Conservation (phyloP, 2,329 filamentous ascomycete genomes). For the Cordyceps sp. region DNA sequence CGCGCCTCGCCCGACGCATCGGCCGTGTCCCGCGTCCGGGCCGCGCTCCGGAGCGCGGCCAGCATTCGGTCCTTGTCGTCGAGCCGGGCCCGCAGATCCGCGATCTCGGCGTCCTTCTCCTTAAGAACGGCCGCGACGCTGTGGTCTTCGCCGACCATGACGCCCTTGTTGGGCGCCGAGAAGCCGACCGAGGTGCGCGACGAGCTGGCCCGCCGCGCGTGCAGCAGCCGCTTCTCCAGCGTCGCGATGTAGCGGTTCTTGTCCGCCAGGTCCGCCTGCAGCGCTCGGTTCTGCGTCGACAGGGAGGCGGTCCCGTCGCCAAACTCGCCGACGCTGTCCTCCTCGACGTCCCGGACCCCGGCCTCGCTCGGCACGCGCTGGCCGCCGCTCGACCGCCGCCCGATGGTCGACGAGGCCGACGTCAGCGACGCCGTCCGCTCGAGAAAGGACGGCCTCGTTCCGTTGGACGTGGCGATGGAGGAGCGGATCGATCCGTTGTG, state of each 20-base stretch:
- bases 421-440: constrained; percentile 52
- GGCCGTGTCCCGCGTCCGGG: constrained; percentile 70
- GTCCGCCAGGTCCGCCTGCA: constrained; percentile 89
- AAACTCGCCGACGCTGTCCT: constrained; percentile 63
- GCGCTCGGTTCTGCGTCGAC: constrained; percentile 70
- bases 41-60: constrained; percentile 65
- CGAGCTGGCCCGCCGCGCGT: constrained; percentile 79
- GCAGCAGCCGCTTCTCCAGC: constrained; percentile 77
- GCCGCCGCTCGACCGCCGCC: constrained; percentile 29
- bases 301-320: constrained; percentile 75
- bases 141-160: constrained; percentile 62
- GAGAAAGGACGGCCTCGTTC: constrained; percentile 29
- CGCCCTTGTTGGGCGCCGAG: constrained; percentile 40
- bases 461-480: constrained; percentile 49
- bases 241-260: constrained; percentile 95
- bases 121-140: constrained; percentile 55
- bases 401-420: constrained; percentile 44
- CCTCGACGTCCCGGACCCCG: constrained; percentile 33
- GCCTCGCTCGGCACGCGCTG: constrained; percentile 26
- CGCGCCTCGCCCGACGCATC: constrained; percentile 30
- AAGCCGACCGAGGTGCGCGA: constrained; percentile 70
- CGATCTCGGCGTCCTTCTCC: constrained; percentile 87
- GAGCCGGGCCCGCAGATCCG: constrained; percentile 70
- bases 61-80: constrained; percentile 96
- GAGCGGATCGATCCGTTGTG: constrained; percentile 44